These are phyloP conservation scores for Sparassis latifolia DNA, from an alignment of 1,284 basidiomycete species.

Conservation along the genomic window DNA sequence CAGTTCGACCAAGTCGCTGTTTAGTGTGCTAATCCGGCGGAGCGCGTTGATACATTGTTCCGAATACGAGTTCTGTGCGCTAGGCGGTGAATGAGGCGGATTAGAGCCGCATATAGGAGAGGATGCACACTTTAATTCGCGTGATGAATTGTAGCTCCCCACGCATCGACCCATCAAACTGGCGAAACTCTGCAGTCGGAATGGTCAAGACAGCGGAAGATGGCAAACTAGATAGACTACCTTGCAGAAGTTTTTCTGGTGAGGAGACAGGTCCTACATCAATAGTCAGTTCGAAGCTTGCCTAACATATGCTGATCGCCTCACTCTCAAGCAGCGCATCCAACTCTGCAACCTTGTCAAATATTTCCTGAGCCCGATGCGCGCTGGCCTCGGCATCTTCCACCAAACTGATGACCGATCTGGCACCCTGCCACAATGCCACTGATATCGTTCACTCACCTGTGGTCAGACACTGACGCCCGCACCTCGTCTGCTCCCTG, in stretches of 20 bases:
- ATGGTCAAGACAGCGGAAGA: not conserved
- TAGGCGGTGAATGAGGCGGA: not conserved
- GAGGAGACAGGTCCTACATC: constrained; percentile 40
- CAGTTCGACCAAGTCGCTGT: constrained; percentile 69
- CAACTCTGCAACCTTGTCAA: constrained; percentile 50
- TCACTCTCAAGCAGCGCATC: constrained; percentile 49
- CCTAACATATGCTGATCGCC: constrained; percentile 3
- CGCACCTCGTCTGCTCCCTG: constrained; percentile 58
- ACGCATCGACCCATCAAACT: constrained; percentile 54
- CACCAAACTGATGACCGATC: constrained; percentile 36
- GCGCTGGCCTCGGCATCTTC: constrained; percentile 53
- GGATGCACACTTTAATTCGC: constrained; percentile 46
- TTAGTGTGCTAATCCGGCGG: constrained; percentile 67
- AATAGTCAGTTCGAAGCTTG: not conserved
- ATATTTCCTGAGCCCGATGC: constrained; percentile 49
- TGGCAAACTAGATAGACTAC: constrained; percentile 25
- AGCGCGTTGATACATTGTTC: constrained; percentile 61
- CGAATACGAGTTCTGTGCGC: constrained; percentile 66
- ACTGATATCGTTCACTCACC: constrained; percentile 32
- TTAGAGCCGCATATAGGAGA: not conserved
- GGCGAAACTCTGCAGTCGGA: constrained; percentile 47
- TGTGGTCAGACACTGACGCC: constrained; percentile 36
- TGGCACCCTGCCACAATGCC: constrained; percentile 1
- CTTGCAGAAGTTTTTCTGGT: constrained; percentile 48
- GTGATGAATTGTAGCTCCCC: constrained; percentile 51